Evolutionary conservation across 768 basidiomycete genomes (phyloP).

Genomic region (Boletus reticuloceps): DNA sequence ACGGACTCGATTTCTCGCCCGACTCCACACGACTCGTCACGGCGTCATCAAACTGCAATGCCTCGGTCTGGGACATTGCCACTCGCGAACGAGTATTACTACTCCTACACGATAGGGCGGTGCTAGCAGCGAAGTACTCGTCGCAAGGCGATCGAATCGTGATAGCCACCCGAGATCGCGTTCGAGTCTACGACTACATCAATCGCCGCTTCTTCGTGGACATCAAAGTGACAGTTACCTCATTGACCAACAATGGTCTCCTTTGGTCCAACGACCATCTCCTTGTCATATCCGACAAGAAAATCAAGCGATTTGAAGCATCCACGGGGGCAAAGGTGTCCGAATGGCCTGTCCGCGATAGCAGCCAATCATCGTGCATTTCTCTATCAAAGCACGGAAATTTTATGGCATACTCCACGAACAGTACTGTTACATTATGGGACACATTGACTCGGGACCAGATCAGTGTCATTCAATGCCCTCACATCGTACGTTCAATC

Average conservation of each 20-base stretch:
- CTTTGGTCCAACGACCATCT: not conserved
- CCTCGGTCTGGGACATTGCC: not conserved
- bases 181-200: constrained; percentile 1
- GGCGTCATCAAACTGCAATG: not conserved
- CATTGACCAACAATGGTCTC: not conserved
- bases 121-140: not conserved
- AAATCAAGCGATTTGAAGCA: not conserved
- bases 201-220: not conserved
- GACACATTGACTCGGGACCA: not conserved
- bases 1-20: no score
- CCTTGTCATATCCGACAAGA: not conserved
- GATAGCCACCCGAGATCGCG: not conserved
- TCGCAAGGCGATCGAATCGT: not conserved
- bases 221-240: not conserved
- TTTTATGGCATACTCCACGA: not conserved
- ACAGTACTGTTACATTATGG: not conserved
- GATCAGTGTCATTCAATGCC: not conserved
- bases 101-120: not conserved
- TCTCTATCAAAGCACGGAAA: not conserved
- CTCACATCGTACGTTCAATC: not conserved
- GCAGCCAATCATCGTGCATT: not conserved
- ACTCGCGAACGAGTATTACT: not conserved
- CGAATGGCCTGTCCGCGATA: not conserved
- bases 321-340: not conserved
- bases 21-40: not conserved